Conservation (phyloP, 139 green algal species). For the Prasinococcaceae sp. region DNA sequence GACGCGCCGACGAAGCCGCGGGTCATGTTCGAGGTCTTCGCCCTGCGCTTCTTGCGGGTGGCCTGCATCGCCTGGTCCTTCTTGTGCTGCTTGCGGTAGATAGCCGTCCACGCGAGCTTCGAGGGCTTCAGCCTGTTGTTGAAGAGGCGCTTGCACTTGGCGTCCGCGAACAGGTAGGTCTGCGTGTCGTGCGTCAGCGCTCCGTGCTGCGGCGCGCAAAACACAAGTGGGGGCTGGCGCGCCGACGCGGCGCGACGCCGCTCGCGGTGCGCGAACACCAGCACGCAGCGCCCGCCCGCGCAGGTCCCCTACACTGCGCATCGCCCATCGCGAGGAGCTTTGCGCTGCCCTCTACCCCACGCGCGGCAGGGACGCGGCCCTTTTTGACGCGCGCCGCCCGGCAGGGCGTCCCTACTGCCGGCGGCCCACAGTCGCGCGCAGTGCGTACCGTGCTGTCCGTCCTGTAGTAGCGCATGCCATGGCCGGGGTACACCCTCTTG, state of each 20-base stretch:
- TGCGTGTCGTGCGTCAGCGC: slow-evolving; percentile 26
- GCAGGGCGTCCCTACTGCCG: no score
- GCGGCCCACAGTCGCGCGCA: no score
- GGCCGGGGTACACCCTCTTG: slow-evolving; percentile 91
- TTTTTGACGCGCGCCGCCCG: no score
- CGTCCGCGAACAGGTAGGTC: slow-evolving; percentile 90
- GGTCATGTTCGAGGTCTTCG: slow-evolving; percentile 34
- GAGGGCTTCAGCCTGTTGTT: slow-evolving; percentile 78
- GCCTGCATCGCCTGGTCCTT: slow-evolving; percentile 58
- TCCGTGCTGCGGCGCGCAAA: neutral
- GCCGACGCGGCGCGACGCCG: neutral
- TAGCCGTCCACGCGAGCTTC: slow-evolving; percentile 90
- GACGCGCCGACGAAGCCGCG: slow-evolving; percentile 70
- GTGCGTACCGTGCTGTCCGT: slow-evolving; percentile 77
- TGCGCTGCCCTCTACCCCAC: no score
- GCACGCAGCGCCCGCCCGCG: no score
- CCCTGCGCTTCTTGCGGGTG: slow-evolving; percentile 77
- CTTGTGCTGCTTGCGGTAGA: slow-evolving; percentile 92
- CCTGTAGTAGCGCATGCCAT: slow-evolving; percentile 78
- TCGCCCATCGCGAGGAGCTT: no score
- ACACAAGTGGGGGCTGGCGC: neutral
- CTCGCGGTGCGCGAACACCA: neutral
- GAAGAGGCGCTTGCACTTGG: slow-evolving; percentile 82
- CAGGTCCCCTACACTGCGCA: no score
- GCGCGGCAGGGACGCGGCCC: no score